Base-by-base conservation (phyloP, 192 early-diverging fungal genomes). In the Backusella morwellensis region DNA sequence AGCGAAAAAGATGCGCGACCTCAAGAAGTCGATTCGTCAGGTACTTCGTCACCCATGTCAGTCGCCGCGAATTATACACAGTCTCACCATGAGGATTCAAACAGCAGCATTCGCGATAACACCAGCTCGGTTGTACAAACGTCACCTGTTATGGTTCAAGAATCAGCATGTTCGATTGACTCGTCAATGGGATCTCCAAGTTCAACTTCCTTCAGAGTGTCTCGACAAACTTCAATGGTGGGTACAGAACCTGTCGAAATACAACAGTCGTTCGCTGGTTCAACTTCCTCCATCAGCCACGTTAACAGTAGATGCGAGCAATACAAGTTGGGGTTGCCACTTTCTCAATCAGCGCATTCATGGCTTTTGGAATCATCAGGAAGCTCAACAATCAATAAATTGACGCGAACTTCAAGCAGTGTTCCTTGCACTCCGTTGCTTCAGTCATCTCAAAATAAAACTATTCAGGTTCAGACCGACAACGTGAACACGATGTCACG, bases 21-120 rank as follows among this genome's bases (percentile, higher is more conserved):
- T 84, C 4, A 56, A 76, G 1, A 56, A 76, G 0, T 74, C 74
- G 59, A 80, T 80, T 59, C 73, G 66, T 17, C 78, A 80, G 47
- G 73, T 80, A 0, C 2, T 75, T 12, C 75, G 69, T 68, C 70
- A 72, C 0, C 70, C 78, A 2, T 26, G 9, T 0, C 52, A 47
- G 6, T 68, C 74, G 15, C 29, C 82, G 0, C 36, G 74, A 4
- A 47, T 3, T 6, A n/a, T 84, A 0, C 74, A 68, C 44, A 75
- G 19, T 26, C 69, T 81, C 6, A 68, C 72, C 0, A 77, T 80
- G 47, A 68, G 78, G 38, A 71, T 81, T 9, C 67, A 78, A 66
- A 74, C 83, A 35, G 79, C 77, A 0, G 81, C 83, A 11, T 40
- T 75, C 34, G 78, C 80, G 0, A 32, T 85, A 0, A 70, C 81